phyloP scores from a whole-genome alignment of 345 rosid genomes.

The Linum tenue region DNA sequence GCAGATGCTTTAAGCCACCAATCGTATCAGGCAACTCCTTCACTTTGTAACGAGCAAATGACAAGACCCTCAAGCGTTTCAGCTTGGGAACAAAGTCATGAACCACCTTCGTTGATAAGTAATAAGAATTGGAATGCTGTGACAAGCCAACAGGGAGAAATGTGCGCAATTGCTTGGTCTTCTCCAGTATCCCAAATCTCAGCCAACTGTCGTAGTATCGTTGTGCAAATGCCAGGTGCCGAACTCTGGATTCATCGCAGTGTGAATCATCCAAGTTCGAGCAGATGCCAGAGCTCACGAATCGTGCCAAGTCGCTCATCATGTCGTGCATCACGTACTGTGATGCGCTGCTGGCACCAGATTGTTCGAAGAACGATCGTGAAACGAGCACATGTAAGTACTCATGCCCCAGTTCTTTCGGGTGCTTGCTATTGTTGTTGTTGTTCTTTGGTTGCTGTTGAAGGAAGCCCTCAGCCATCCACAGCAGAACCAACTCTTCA shows the following conservation, averaged over 20 bases:
- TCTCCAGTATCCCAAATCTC: background rate
- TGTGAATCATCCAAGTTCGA: background rate
- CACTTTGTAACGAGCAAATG: background rate
- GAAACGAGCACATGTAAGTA: background rate
- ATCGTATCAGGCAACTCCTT: background rate
- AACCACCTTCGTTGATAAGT: background rate
- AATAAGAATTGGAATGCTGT: background rate
- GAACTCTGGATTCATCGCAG: too few species aligned
- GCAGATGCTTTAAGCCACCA: background rate
- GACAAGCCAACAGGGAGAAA: background rate
- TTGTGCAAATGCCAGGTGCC: background rate
- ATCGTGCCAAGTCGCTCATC: background rate
- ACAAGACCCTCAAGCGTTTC: conserved; percentile 6
- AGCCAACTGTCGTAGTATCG: background rate
- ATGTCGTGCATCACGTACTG: conserved; percentile 5
- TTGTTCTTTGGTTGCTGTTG: conserved; percentile 30
- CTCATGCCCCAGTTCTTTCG: background rate
- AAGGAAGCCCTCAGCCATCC: conserved; percentile 22
- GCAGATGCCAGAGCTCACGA: background rate
- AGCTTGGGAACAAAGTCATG: conserved; percentile 2
- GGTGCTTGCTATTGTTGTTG: conserved; percentile 19
- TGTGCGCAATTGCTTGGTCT: background rate
- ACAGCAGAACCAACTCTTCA: conserved; percentile 12
- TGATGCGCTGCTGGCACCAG: background rate
- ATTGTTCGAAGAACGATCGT: background rate